Evolutionary conservation across 768 basidiomycete genomes (phyloP).

Genomic region (Guyanaporus albipodus): DNA sequence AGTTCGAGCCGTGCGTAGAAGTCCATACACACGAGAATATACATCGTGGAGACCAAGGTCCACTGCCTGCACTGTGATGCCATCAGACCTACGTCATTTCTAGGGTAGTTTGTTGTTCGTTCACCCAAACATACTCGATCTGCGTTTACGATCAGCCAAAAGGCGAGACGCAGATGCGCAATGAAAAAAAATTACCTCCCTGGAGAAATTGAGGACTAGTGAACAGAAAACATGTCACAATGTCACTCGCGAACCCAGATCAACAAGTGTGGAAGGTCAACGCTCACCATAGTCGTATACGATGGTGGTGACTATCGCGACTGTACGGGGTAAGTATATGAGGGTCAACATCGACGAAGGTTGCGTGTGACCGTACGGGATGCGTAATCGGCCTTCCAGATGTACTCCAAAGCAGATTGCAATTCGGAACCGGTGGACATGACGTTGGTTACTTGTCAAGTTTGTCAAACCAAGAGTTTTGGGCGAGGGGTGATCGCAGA

Average conservation of each 20-base stretch:
- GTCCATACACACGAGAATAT: neutral
- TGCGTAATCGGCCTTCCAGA: too few relatives aligned
- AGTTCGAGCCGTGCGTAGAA: neutral
- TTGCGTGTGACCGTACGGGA: too few relatives aligned
- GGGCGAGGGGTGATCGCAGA: too few relatives aligned
- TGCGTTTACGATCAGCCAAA: neutral
- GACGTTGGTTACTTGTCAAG: too few relatives aligned
- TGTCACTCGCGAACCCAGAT: too few relatives aligned
- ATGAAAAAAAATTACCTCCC: neutral
- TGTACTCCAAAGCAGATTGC: too few relatives aligned
- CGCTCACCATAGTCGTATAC: neutral
- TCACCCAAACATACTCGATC: slow-evolving; percentile 1
- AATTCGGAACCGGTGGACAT: too few relatives aligned
- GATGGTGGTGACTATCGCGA: too few relatives aligned
- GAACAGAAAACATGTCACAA: neutral
- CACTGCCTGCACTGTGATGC: neutral
- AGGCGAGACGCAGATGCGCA: neutral
- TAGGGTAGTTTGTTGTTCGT: neutral
- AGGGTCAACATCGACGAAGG: too few relatives aligned
- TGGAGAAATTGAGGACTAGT: neutral
- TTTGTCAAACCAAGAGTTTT: too few relatives aligned
- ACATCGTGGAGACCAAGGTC: neutral
- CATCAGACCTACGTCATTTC: neutral
- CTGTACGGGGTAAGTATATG: too few relatives aligned
- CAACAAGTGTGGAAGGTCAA: neutral